These are phyloP conservation scores for Coccomyxa subellipsoidea DNA, from an alignment of 163 green algal species.

Conservation along the genomic window DNA sequence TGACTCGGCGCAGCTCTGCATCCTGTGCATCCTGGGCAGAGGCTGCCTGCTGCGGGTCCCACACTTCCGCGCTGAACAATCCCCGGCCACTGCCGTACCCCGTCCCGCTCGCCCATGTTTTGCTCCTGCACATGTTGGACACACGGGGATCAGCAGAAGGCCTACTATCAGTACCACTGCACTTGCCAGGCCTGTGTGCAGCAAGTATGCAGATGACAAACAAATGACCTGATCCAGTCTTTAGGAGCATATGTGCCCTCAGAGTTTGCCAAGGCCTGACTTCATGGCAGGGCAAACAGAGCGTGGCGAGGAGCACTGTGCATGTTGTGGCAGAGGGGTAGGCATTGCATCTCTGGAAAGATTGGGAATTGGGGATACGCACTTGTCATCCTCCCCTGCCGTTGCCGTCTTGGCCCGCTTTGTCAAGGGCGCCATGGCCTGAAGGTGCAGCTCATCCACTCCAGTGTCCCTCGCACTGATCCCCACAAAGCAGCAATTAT, in stretches of 20 bases:
- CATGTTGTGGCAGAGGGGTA: too few relatives aligned
- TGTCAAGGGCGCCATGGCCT: constrained; percentile 22
- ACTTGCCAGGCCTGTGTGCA: too few relatives aligned
- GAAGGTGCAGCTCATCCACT: constrained; percentile 33
- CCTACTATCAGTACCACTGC: too few relatives aligned
- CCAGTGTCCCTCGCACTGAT: constrained; percentile 26
- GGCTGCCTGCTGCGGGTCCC: constrained; percentile 54
- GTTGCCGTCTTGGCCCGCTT: constrained; percentile 28
- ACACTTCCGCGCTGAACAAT: constrained; percentile 29
- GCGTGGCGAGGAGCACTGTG: too few relatives aligned
- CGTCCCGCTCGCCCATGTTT: constrained; percentile 59
- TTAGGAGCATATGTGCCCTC: too few relatives aligned
- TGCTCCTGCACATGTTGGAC: neutral
- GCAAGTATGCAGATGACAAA: too few relatives aligned
- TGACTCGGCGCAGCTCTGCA: constrained; percentile 49
- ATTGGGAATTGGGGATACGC: neutral
- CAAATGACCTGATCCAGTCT: too few relatives aligned
- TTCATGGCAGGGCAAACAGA: too few relatives aligned
- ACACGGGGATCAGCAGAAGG: too few relatives aligned
- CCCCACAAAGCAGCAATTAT: neutral
- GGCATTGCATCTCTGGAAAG: neutral
- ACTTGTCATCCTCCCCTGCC: constrained; percentile 13
- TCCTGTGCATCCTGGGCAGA: constrained; percentile 64
- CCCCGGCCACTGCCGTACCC: constrained; percentile 58
- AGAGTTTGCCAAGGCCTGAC: too few relatives aligned